These are phyloP conservation scores for Aspergillus baeticus DNA, from an alignment of 495 filamentous ascomycete species.

Conservation along the genomic window DNA sequence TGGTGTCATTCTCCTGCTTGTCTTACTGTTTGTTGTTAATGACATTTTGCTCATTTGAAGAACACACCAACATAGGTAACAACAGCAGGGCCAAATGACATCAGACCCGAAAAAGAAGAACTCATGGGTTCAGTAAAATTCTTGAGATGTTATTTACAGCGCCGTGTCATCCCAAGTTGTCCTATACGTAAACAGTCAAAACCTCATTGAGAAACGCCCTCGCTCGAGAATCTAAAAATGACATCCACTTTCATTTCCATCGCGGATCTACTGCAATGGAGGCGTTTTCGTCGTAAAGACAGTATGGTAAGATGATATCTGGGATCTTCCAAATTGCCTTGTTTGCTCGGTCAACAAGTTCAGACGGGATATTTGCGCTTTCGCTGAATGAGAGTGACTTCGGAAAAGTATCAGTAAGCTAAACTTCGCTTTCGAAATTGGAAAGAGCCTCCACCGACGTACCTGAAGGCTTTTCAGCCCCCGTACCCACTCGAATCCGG, in stretches of 20 bases:
- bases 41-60: no score
- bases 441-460: not conserved
- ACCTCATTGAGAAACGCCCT: not conserved
- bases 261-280: slow-evolving; percentile 32
- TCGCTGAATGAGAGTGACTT: slow-evolving; percentile 36
- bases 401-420: not conserved
- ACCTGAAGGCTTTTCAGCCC: slow-evolving; percentile 24
- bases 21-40: no score
- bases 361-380: slow-evolving; percentile 27
- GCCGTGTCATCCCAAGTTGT: no score
- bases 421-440: no score
- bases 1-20: no score
- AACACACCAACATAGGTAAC: no score
- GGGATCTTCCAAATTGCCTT: slow-evolving; percentile 30
- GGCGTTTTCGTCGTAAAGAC: slow-evolving; percentile 8
- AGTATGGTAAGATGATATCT: slow-evolving; percentile 28
- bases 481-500: slow-evolving; percentile 29
- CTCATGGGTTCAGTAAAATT: no score
- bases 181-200: not conserved
- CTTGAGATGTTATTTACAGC: no score
- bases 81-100: no score
- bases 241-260: not conserved
- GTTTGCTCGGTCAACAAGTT: slow-evolving; percentile 27
- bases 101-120: no score
- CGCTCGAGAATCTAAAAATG: not conserved